A percentile compares a stretch with the other conserved stretches of the same genome.
These are phyloP conservation scores for Carpinus fangiana DNA, from an alignment of 306 rosid species.

Conservation along the genomic window DNA sequence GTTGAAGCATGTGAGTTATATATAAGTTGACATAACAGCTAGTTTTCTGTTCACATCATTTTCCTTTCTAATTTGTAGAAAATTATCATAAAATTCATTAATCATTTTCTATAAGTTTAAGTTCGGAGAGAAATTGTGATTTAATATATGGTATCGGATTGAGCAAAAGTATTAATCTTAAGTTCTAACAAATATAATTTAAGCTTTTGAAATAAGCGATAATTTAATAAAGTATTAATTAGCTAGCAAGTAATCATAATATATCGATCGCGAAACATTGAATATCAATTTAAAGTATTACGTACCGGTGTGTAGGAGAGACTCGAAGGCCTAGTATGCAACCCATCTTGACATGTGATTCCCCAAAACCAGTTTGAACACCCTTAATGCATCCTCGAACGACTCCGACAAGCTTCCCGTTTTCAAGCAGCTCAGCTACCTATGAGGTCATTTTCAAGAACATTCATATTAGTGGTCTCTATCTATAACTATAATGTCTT, in stretches of 20 bases:
- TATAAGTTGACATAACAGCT: not conserved
- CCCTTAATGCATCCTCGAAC: conserved; percentile 73
- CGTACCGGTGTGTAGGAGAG: conserved; percentile 61
- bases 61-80: not conserved
- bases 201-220: too few relatives aligned
- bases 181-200: too few relatives aligned
- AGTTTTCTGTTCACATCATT: not conserved
- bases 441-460: conserved; percentile 28
- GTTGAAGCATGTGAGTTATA: not conserved
- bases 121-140: too few relatives aligned
- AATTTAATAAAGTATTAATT: not conserved
- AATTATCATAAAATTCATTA: not conserved
- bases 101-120: too few relatives aligned
- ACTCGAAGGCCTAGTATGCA: conserved; percentile 76
- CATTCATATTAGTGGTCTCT: not conserved
- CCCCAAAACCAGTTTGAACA: conserved; percentile 47
- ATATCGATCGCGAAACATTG: too few relatives aligned
- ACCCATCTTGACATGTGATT: conserved; percentile 54
- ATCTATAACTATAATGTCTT: not conserved
- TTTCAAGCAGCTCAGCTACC: conserved; percentile 73
- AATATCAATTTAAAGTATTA: not conserved
- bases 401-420: conserved; percentile 64
- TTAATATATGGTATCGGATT: too few relatives aligned
- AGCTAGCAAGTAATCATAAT: conserved; percentile 14
- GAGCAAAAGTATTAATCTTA: too few relatives aligned